Evolutionary conservation across 768 basidiomycete genomes (phyloP), one percentile per base, ranked within the genome.

Genomic region (Suillus brevipes): DNA sequence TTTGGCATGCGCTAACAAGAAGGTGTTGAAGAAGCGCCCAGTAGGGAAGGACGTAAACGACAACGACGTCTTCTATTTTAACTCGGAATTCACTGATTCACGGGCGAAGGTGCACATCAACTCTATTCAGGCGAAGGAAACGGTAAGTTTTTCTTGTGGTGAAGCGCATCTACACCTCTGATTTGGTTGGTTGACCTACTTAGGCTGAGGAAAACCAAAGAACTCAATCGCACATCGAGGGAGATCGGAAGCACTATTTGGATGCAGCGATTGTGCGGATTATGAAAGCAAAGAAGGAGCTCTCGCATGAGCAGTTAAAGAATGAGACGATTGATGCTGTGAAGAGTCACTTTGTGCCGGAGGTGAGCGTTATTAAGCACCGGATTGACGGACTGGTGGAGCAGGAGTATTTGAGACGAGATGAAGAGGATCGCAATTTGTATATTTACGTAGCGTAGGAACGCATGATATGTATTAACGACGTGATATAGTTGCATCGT

Each of bases 261-360:
- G 95, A 99, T 69, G 95, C 97, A 0, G 96, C 96, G 25, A 96
- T 99, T 70, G 97, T 99, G 40, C 89, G 97, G 7, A 88, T 97
- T 72, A 96, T 99, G 95, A 99, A 99, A 75, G 89, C 87, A 3
- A 86, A 87, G 70, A 99, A 97, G 79, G 90, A 91, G 77, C 81
- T 97, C 77, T 81, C 80, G 31, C 88, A 94, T 70, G 87, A 91
- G 69, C 83, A 90, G 68, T 83, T 99, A 71, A 90, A 93, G 77
- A 85, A 87, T 59, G 88, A 89, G 67, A 92, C 93, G 12, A 88
- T 97, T 64, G 89, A 92, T 23, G 90, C 94, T 28, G 93, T 99
- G 57, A 91, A 90, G 77, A 88, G 81, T 47, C 91, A 96, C 70
- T 99, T 98, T 76, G 84, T 87, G 63, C 96, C 96, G 53, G 87